phyloP scores from a whole-genome alignment of 345 rosid genomes.

The Hibiscus trionum region DNA sequence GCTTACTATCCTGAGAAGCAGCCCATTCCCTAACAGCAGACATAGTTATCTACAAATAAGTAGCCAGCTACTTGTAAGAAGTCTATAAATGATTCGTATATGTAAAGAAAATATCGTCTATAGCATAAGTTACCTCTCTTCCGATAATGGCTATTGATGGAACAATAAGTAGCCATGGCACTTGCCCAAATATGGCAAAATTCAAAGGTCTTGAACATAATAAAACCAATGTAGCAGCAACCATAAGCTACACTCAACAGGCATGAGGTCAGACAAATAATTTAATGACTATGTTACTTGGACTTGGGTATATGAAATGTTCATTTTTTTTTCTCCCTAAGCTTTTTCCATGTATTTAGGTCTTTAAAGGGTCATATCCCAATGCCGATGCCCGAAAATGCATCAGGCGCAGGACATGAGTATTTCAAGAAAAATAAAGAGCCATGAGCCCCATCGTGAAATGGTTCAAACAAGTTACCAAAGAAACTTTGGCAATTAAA shows the following conservation, averaged over 20 bases:
- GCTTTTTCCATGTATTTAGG: neutral
- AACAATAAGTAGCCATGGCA: conserved; percentile 76
- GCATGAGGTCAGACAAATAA: conserved; percentile 7
- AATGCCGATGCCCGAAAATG: neutral
- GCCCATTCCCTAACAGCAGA: conserved; percentile 99
- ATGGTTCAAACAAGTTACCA: neutral
- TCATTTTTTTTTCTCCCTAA: neutral
- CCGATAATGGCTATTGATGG: conserved; percentile 90
- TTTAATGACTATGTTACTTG: neutral
- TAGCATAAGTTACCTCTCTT: conserved; percentile 66
- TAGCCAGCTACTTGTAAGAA: conserved; percentile 12
- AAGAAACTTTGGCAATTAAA: neutral
- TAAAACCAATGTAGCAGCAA: conserved; percentile 86
- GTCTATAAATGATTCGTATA: too few relatives aligned
- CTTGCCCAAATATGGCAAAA: conserved; percentile 43
- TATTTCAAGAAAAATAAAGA: neutral
- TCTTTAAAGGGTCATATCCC: neutral
- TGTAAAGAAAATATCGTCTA: neutral
- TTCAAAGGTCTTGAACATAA: conserved; percentile 75
- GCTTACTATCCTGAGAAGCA: conserved; percentile 80
- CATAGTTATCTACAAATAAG: conserved; percentile 77
- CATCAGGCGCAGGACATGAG: neutral
- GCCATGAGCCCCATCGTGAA: neutral
- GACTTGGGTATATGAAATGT: neutral
- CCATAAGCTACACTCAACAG: conserved; percentile 71